Conservation (phyloP, 2,329 filamentous ascomycete species). For the Lachnellula occidentalis region DNA sequence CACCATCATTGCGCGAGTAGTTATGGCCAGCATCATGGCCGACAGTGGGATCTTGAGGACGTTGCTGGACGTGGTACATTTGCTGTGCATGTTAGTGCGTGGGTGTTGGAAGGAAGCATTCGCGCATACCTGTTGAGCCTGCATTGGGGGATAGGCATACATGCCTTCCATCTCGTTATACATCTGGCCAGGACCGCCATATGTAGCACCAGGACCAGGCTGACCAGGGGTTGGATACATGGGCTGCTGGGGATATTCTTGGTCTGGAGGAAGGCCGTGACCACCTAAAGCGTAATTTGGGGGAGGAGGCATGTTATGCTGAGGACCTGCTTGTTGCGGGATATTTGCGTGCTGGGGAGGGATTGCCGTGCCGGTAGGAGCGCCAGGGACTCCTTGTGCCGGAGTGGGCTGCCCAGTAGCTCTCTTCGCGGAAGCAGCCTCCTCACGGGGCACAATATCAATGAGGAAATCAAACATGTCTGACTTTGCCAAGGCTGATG, state of each 20-base stretch:
- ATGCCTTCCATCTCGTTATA: conserved; percentile 78
- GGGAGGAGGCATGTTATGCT: conserved; percentile 56
- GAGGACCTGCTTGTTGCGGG: conserved; percentile 43
- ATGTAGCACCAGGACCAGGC: conserved; percentile 62
- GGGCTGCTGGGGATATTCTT: conserved; percentile 74
- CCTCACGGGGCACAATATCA: conserved; percentile 95
- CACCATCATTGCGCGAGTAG: conserved; percentile 36
- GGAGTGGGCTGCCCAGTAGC: conserved; percentile 42
- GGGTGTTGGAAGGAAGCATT: not conserved
- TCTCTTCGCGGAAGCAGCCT: conserved; percentile 80
- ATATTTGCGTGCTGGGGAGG: conserved; percentile 45
- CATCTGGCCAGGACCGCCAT: conserved; percentile 74
- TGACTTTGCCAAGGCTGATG: conserved; percentile 89
- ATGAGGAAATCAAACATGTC: conserved; percentile 99
- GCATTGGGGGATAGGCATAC: conserved; percentile 78
- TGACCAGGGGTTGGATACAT: conserved; percentile 83
- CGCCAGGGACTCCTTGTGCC: conserved; percentile 42
- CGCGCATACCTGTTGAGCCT: conserved; percentile 72
- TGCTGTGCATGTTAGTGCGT: conserved; percentile 22
- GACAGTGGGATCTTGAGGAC: conserved; percentile 34
- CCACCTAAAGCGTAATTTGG: conserved; percentile 54
- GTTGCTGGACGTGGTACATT: conserved; percentile 37
- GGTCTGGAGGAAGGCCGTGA: conserved; percentile 60
- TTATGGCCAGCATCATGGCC: conserved; percentile 33
- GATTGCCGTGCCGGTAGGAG: conserved; percentile 44